phyloP scores from a whole-genome alignment of 2,329 filamentous ascomycete species.

The Monosporascus sp. region DNA sequence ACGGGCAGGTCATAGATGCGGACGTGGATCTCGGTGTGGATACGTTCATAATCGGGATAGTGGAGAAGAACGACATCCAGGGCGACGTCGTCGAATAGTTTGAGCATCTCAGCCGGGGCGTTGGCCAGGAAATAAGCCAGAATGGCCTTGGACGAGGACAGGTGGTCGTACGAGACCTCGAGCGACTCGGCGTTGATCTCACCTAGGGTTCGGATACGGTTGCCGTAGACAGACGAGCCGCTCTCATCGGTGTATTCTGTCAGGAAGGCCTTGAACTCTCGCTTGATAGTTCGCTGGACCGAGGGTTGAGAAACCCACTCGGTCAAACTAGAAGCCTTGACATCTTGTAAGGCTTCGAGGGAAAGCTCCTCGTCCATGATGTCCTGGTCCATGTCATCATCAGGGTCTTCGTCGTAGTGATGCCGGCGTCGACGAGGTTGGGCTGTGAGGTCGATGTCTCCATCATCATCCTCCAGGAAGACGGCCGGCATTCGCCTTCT shows the following conservation, averaged over 20 bases:
- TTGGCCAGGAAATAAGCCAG: slow-evolving; percentile 95
- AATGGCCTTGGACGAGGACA: slow-evolving; percentile 85
- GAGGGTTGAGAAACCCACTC: slow-evolving; percentile 91
- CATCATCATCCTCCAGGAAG: slow-evolving; percentile 81
- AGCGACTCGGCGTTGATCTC: slow-evolving; percentile 95
- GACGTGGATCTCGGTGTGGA: slow-evolving; percentile 96
- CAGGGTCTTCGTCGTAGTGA: slow-evolving; percentile 89
- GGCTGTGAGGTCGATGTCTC: slow-evolving; percentile 75
- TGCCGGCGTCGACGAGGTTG: slow-evolving; percentile 82
- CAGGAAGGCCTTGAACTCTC: slow-evolving; percentile 95
- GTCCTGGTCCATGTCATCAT: slow-evolving; percentile 86
- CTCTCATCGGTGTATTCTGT: slow-evolving; percentile 91
- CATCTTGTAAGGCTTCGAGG: slow-evolving; percentile 82
- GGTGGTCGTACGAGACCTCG: slow-evolving; percentile 91
- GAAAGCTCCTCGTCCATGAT: slow-evolving; percentile 96
- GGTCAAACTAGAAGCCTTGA: slow-evolving; percentile 87
- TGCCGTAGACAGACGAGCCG: slow-evolving; percentile 89
- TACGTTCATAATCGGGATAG: slow-evolving; percentile 95
- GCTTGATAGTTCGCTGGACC: slow-evolving; percentile 87
- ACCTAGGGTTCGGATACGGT: slow-evolving; percentile 89
- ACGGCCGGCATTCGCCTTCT: slow-evolving; percentile 64
- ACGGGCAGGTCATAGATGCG: slow-evolving; percentile 93
- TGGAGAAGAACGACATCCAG: slow-evolving; percentile 95
- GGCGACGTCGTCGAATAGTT: slow-evolving; percentile 92
- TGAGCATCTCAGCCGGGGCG: slow-evolving; percentile 88